Base-by-base conservation (phyloP, 768 basidiomycete genomes). In the Pleurotus citrinopileatus region DNA sequence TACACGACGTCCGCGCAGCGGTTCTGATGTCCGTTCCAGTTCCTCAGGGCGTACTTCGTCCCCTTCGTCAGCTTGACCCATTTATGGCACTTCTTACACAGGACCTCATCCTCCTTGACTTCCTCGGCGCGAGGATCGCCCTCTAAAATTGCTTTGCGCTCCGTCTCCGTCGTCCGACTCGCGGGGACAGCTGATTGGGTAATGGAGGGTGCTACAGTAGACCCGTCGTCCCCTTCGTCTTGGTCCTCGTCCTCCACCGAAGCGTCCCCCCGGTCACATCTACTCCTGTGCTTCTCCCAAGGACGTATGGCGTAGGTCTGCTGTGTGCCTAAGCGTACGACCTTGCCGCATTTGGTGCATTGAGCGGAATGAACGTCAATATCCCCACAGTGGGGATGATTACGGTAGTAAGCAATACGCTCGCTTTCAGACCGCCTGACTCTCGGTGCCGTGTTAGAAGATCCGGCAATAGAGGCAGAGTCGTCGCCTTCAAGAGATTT, bases 401-500 rank as follows among this genome's bases (percentile, higher is more conserved):
- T 81, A 57, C 78, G 77, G 65, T 85, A 82, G 65, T 83, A 84
- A 60, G 82, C 74, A 32, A 81, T 75, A 25, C 87, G 81, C 58
- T 87, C 84, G 6, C 70, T 67, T 68, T 86, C 86, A 20, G 73
- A 80, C 54, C 83, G 81, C 32, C 82, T 80, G 34, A 79, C 74
- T 42, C 68, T 64, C 53, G 64, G 62, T 52, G 63, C 62, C 54
- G 73, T 73, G 54, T 71, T 68, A 3, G 71, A 69, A 2, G 83
- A 84, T 56, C 82, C 84, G 3, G 81, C 75, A 25, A 83, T 67
- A 3, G 83, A 85, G 4, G 70, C 72, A 34, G 66, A 69, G 57
- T 84, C 83, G 57, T 84, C 83, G 55, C 80, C 78, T 17, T 76
- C 75, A 8, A 61, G 55, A 19, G 67, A 57, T 32, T 60, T 61